Evolutionary conservation across 1,284 basidiomycete species (phyloP).

Genomic region (Moesziomyces sp.): DNA sequence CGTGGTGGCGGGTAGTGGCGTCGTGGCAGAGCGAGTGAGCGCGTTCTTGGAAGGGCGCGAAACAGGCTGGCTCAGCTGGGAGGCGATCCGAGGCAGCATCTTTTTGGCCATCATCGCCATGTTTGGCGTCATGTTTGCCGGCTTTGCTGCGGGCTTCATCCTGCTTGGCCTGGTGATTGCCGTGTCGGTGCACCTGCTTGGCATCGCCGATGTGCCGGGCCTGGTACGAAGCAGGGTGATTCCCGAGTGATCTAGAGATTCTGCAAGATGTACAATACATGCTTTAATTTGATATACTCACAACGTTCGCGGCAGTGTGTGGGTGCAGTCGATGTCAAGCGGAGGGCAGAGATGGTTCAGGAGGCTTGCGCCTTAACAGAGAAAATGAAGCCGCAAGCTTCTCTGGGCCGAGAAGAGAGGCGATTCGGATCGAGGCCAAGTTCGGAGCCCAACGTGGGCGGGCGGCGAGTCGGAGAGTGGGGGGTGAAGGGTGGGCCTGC

Average conservation of each 20-base stretch:
- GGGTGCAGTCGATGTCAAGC: no score
- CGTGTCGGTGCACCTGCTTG: constrained; percentile 27
- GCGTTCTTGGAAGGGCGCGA: constrained; percentile 34
- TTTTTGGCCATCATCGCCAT: constrained; percentile 25
- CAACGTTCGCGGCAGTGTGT: no score
- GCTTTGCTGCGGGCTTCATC: constrained; percentile 30
- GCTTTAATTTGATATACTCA: neutral
- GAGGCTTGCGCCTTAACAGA: neutral
- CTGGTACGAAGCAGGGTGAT: constrained; percentile 36
- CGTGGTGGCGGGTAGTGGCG: constrained; percentile 57
- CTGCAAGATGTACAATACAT: neutral
- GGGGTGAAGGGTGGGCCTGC: neutral
- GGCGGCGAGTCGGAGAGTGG: neutral
- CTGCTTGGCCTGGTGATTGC: constrained; percentile 31
- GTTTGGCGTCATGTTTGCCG: constrained; percentile 23
- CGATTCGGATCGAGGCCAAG: neutral
- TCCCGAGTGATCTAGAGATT: constrained; percentile 15
- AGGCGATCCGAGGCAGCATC: constrained; percentile 37
- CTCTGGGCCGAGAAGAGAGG: neutral
- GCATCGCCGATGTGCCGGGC: constrained; percentile 40
- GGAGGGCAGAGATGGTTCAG: no score
- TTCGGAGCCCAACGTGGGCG: neutral
- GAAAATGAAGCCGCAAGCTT: neutral
- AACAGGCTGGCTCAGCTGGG: constrained; percentile 38
- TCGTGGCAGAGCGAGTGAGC: constrained; percentile 51